Conservation (phyloP, 2,329 filamentous ascomycete genomes). For the Aureobasidium sp. region DNA sequence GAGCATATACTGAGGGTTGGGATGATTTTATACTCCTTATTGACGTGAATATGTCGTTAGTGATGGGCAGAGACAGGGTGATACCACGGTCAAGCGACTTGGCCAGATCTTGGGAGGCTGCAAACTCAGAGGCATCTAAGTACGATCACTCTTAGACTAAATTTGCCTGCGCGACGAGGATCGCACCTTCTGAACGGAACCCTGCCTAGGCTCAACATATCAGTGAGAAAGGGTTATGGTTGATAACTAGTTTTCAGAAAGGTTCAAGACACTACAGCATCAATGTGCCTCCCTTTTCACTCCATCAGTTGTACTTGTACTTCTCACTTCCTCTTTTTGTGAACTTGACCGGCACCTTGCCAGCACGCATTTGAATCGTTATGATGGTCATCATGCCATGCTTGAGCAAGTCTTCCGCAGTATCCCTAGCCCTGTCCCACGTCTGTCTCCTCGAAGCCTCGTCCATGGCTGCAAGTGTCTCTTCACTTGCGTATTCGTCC, state of each 20-base stretch:
- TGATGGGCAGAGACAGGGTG: not conserved
- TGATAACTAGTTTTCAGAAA: not conserved
- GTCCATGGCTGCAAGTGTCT: conserved; percentile 48
- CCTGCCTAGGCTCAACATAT: no score
- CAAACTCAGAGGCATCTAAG: no score
- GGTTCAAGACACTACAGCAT: not conserved
- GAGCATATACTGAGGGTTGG: not conserved
- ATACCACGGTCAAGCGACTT: not conserved
- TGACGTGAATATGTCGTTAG: not conserved
- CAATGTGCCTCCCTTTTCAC: no score
- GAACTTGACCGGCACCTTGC: conserved; percentile 59
- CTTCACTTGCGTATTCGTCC: conserved; percentile 34
- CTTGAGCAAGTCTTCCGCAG: conserved; percentile 47
- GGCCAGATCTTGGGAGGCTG: not conserved
- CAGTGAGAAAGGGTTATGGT: not conserved
- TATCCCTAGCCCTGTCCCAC: conserved; percentile 56
- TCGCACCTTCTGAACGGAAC: no score
- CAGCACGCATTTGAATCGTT: conserved; percentile 63
- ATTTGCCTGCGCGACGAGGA: not conserved
- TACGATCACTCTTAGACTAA: not conserved
- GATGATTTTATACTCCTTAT: not conserved
- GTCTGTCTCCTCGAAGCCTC: conserved; percentile 46
- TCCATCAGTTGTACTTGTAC: conserved; percentile 39
- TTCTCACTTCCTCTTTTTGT: conserved; percentile 63
- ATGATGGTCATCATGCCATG: conserved; percentile 55